Evolutionary conservation across 768 basidiomycete species (phyloP).

Genomic region (Psilocybe cubensis): DNA sequence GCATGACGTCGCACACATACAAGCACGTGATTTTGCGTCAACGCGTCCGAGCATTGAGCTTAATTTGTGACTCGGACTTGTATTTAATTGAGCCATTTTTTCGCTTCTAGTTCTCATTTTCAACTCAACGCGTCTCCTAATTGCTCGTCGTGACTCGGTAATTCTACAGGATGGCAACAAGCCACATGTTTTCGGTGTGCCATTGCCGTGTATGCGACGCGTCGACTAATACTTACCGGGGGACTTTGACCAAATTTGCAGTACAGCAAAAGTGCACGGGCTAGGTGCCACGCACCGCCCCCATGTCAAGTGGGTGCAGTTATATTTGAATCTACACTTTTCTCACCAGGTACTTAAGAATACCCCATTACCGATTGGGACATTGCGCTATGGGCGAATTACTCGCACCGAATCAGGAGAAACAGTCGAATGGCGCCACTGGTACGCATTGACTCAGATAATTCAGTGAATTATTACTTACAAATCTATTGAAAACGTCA

Average conservation of each 20-base stretch:
- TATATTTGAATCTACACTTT: background rate
- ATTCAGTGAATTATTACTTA: slow-evolving; percentile 2
- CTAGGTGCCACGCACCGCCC: slow-evolving; percentile 66
- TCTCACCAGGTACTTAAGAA: slow-evolving; percentile 34
- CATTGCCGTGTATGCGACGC: background rate
- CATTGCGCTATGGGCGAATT: slow-evolving; percentile 67
- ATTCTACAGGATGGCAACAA: background rate
- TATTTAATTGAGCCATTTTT: no score
- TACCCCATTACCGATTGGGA: slow-evolving; percentile 52
- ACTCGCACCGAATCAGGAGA: slow-evolving; percentile 53
- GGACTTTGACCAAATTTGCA: slow-evolving; percentile 28
- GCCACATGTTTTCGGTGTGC: background rate
- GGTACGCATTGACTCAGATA: slow-evolving; percentile 39
- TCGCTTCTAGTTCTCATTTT: background rate
- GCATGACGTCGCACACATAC: background rate
- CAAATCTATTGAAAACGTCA: slow-evolving; percentile 22
- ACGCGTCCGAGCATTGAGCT: background rate
- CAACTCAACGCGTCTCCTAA: background rate
- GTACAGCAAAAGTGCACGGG: slow-evolving; percentile 75
- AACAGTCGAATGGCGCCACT: slow-evolving; percentile 77
- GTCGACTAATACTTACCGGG: background rate
- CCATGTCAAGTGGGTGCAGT: slow-evolving; percentile 51
- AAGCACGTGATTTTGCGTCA: background rate
- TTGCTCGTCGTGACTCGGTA: background rate
- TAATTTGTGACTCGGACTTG: background rate